Evolutionary conservation across 306 rosid genomes (phyloP), one percentile per base, ranked within the genome.

Genomic region (Castanospermum australe): DNA sequence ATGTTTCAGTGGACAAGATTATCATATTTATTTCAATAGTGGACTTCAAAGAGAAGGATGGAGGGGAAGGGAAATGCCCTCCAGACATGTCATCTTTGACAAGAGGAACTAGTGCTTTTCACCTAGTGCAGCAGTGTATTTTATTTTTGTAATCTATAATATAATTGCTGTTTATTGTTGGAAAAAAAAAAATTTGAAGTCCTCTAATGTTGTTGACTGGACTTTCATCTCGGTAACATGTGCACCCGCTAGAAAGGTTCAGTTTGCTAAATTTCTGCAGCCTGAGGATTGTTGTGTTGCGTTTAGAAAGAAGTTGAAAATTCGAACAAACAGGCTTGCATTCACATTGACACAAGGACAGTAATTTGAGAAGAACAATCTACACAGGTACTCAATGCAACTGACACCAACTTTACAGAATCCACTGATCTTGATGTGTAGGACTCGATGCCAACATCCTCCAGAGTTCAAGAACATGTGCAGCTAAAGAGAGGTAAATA

Each of bases 51-150:
- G 30, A 64, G 67, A 17, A 38, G 42, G 65, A 51, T 10, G 80
- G 17, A n/a, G 8, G 2, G 6, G 17, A 42, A 51, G 38, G 47
- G 15, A 63, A 35, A 35, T 20, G 73, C 30, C 62, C 47, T 51
- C 13, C 15, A 63, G n/a, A 28, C 45, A 12, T 9, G 24, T 54
- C 9, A 6, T 38, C 32, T 57, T 30, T 60, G 15, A 54, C 4
- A 33, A 69, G 84, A 79, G 79, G 80, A 72, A 41, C 45, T 62
- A 39, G 17, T 8, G 35, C n/a, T 42, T 67, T 61, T 24, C 56
- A n/a, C 67, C 17, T 41, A 20, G 41, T 55, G 51, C 8, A 4
- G 48, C 28, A 28, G 18, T 12, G 25, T 32, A 17, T 24, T 6
- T 17, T 28, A 8, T n/a, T 71, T 72, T 47, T 56, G 59, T 80